Percentiles rank a stretch among this genome's conserved stretches.
Evolutionary conservation across 176 grass and related monocot species (phyloP).

Genomic region (Puya raimondii): DNA sequence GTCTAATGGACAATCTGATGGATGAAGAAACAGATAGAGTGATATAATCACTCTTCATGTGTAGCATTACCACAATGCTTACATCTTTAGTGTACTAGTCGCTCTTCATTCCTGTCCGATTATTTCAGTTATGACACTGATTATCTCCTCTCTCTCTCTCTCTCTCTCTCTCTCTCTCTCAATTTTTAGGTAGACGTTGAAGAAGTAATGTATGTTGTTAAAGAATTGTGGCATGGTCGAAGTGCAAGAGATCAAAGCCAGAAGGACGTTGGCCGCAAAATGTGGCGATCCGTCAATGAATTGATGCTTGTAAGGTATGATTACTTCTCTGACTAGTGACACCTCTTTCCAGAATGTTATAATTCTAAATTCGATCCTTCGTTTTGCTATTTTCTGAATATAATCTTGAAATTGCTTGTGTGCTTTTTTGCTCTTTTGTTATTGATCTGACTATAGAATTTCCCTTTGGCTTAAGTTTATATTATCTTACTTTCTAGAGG

Average conservation of each 20-base stretch:
- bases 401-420: background rate
- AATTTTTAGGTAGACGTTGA: slow-evolving; percentile 75
- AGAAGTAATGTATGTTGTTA: slow-evolving; percentile 87
- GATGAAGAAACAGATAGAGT: too few relatives aligned
- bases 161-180: background rate
- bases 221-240: slow-evolving; percentile 92
- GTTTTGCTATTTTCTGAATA: background rate
- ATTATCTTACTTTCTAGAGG: too few relatives aligned
- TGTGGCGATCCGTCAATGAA: slow-evolving; percentile 96
- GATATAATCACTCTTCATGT: too few relatives aligned
- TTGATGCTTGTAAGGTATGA: slow-evolving; percentile 80
- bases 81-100: too few relatives aligned
- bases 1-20: too few relatives aligned
- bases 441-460: too few relatives aligned
- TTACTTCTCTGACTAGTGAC: slow-evolving; percentile 5
- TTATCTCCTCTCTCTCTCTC: background rate
- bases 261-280: slow-evolving; percentile 67
- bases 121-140: background rate
- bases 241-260: slow-evolving; percentile 82
- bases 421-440: too few relatives aligned
- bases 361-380: background rate
- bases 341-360: background rate
- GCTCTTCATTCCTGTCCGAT: background rate
- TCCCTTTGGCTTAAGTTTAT: too few relatives aligned
- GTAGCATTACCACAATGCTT: too few relatives aligned